Base-by-base conservation (phyloP, 805 yeast species). In the Ogataea neopini region DNA sequence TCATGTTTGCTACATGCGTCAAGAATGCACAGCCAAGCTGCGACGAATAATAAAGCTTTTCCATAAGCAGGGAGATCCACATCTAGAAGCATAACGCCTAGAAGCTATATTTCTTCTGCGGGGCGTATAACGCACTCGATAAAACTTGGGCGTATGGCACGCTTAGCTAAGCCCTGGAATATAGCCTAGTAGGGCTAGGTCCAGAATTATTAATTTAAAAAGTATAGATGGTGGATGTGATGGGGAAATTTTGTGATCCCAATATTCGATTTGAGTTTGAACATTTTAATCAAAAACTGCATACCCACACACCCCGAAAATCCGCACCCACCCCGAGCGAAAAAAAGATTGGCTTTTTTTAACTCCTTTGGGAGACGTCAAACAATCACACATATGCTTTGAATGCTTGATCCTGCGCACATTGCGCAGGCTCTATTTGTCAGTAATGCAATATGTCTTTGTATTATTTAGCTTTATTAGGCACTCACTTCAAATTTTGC, bases 1-100 rank as follows among this genome's bases (percentile, higher is more conserved):
- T 37, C 40, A 37, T 5, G 40, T n/a, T 23, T 37, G 32, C 40
- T 37, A 37, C 40, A 37, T 23, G 39, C 39, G 25, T 35, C 3
- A 6, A n/a, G n/a, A 8, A 20, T 22, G 23, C 26, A 35, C 4
- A 13, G 15, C 28, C 11, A 9, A 6, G 17, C 17, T 4, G 30
- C 10, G 30, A n/a, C 10, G 7, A 13, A 28, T 28, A 28, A 10
- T 13, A 11, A 28, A 13, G 30, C 30, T 10, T 28, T 28, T 10
- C 30, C 5, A 10, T 9, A 9, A 4, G 30, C 30, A 28, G 6
- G 10, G 30, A 28, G 30, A 28, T 28, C 30, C 14, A 8, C 30
- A 28, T 22, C 25, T 22, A 6, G 5, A 6, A 8, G 25, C 25
- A 22, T 22, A 22, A 22, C 25, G 25, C 25, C 25, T 8, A 22